Evolutionary conservation across 495 filamentous ascomycete species (phyloP).

Genomic region (Xylaria flabelliformis): DNA sequence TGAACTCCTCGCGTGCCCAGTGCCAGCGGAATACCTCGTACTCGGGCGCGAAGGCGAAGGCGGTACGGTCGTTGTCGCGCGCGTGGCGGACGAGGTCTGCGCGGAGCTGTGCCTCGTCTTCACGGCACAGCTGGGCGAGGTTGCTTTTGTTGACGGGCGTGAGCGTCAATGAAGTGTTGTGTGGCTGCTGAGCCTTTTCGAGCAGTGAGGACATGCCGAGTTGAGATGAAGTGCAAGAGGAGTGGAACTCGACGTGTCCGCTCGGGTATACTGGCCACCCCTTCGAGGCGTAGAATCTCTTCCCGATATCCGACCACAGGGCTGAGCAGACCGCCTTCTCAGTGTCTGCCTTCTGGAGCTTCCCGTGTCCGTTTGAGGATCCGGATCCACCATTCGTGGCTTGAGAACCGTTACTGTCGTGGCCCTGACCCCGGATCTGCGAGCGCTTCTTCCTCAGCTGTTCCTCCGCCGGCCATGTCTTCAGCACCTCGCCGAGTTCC

Average conservation of each 20-base stretch:
- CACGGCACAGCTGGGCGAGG: constrained; percentile 60
- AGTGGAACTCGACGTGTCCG: constrained; percentile 68
- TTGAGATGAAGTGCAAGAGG: constrained; percentile 25
- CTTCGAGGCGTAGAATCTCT: constrained; percentile 81
- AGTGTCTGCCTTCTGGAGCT: constrained; percentile 40
- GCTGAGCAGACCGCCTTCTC: constrained; percentile 66
- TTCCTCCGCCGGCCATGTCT: constrained; percentile 42
- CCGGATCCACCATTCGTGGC: background rate
- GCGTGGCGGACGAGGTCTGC: constrained; percentile 40
- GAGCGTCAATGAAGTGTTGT: constrained; percentile 26
- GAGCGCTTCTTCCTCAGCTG: constrained; percentile 9
- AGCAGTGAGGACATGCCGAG: constrained; percentile 16
- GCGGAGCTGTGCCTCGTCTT: constrained; percentile 61
- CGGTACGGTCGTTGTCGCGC: constrained; percentile 42
- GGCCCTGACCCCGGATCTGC: background rate
- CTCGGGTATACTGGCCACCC: constrained; percentile 82
- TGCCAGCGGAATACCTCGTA: constrained; percentile 82
- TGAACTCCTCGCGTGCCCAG: constrained; percentile 84
- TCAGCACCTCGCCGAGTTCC: constrained; percentile 50
- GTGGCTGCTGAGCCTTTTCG: constrained; percentile 2
- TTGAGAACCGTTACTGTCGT: background rate
- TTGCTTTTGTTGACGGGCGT: constrained; percentile 56
- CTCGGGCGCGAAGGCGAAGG: constrained; percentile 76
- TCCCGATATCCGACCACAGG: constrained; percentile 94
- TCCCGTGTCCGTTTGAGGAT: background rate